phyloP scores from a whole-genome alignment of 192 early-diverging fungal genomes.

The Mortierella antarctica region DNA sequence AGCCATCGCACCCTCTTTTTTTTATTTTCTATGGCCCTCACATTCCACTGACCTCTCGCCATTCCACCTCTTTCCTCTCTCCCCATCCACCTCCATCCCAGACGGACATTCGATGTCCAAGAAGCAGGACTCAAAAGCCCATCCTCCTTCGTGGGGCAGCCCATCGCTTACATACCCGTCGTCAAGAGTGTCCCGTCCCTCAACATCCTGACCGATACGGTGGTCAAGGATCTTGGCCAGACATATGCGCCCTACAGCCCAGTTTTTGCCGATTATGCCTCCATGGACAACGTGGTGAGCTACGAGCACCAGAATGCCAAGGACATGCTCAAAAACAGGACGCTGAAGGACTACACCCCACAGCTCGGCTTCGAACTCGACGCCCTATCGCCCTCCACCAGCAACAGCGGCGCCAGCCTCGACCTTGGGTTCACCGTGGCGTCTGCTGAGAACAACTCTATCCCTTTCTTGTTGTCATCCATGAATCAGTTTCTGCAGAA shows the following conservation, averaged over 20 bases:
- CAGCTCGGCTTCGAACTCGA: constrained; percentile 45
- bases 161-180: constrained; percentile 33
- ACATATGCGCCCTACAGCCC: constrained; percentile 26
- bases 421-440: constrained; percentile 47
- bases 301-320: constrained; percentile 48
- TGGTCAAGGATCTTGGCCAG: constrained; percentile 6
- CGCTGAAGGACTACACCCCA: constrained; percentile 29
- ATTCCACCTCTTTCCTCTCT: background rate
- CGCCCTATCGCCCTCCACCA: constrained; percentile 18
- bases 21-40: background rate
- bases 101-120: constrained; percentile 13
- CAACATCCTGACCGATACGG: constrained; percentile 25
- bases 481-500: constrained; percentile 38
- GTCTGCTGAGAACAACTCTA: constrained; percentile 20
- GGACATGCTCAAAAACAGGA: constrained; percentile 47
- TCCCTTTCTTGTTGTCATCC: constrained; percentile 35
- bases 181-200: constrained; percentile 22
- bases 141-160: constrained; percentile 3
- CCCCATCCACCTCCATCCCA: background rate
- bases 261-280: constrained; percentile 32
- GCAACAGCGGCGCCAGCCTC: constrained; percentile 16
- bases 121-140: constrained; percentile 20
- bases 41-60: too few relatives aligned
- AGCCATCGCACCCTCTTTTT: background rate
- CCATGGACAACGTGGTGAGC: constrained; percentile 34